These are phyloP conservation scores for Ceratocystis harringtonii DNA, from an alignment of 2,329 filamentous ascomycete species.

Conservation along the genomic window DNA sequence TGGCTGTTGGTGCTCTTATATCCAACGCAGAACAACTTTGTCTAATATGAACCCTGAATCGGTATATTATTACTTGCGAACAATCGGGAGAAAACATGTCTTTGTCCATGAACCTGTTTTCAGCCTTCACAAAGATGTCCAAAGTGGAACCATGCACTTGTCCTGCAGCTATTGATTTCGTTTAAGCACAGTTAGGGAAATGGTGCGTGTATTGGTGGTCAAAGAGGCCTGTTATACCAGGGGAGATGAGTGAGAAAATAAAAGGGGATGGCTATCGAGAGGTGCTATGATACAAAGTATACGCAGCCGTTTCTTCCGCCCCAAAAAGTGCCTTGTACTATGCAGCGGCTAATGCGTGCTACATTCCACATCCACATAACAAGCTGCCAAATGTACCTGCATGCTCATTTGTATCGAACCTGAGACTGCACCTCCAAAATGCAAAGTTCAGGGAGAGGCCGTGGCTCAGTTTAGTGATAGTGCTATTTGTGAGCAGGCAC, in stretches of 20 bases:
- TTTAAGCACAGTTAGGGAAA: slow-evolving; percentile 13
- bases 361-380: neutral
- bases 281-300: neutral
- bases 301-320: neutral
- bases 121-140: neutral
- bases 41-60: neutral
- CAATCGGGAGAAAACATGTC: neutral
- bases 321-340: neutral
- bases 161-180: slow-evolving; percentile 14
- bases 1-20: too few relatives aligned
- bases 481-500: neutral
- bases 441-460: neutral
- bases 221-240: neutral
- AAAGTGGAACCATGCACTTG: neutral
- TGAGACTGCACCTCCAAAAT: neutral
- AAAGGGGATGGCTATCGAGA: neutral
- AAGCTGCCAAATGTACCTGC: neutral
- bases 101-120: slow-evolving; percentile 2
- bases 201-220: neutral
- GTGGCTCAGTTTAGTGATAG: neutral
- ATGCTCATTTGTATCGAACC: neutral
- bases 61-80: neutral
- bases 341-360: neutral
- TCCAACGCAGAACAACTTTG: neutral
- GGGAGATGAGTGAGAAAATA: neutral